Evolutionary conservation across 257 asterid species (phyloP), one percentile per base, ranked within the genome.

Genomic region (Nicotiana knightiana): DNA sequence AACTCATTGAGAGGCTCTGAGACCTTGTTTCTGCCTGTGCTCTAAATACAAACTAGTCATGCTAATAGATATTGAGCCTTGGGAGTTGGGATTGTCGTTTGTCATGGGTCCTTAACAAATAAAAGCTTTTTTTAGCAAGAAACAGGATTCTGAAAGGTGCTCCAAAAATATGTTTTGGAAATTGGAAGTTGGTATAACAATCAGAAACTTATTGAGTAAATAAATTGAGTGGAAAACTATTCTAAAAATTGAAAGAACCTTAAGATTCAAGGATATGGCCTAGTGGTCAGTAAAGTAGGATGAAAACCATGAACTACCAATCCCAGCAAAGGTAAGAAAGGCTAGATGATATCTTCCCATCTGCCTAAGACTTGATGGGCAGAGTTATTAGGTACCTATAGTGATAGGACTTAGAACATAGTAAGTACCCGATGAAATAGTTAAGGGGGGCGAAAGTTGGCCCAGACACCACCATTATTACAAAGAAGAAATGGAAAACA

Each of bases 231-330:
- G 32, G 76, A 68, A 10, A 39, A 68, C 11, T 68, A 4, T n/a
- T 39, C 33, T 68, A n/a, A 21, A 68, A 68, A 68, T 68, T 39
- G 57, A 39, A 21, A 68, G 77, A n/a, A 10, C 57, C 16, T 68
- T 68, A n/a, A 32, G 18, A 37, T 28, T 0, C 9, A 37, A 37
- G 55, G 76, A 9, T n/a, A 9, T 39, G 33, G 17, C 24, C 30
- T 35, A 67, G 17, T 68, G 77, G 77, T 68, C 33, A 68, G n/a
- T 68, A 68, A n/a, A 68, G 57, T 37, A 68, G 77, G 57, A 68
- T 37, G 32, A 67, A 18, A 37, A 37, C 43, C 32, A 9, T n/a
- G 10, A 17, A 35, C 18, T 67, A 18, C 39, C 57, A 39, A 70
- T 39, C 35, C 77, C 55, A 68, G 24, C 24, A 21, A 21, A 21